phyloP scores from a whole-genome alignment of 805 yeast genomes.

The Cyberlindnera veronae region DNA sequence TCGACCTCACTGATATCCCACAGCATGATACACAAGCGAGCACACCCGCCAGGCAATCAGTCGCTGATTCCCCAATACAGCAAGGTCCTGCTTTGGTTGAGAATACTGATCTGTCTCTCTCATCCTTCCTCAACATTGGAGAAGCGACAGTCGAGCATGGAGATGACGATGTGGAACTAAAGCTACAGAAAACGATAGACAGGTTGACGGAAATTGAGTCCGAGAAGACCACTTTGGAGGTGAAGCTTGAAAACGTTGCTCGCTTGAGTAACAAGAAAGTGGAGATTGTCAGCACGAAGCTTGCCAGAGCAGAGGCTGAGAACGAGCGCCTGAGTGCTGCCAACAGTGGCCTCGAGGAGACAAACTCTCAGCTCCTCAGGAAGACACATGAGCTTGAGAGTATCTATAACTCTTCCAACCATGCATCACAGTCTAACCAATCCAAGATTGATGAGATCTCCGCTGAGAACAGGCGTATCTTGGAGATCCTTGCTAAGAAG shows the following conservation, averaged over 20 bases:
- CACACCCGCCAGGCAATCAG: no score
- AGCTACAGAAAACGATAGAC: conserved; percentile 30
- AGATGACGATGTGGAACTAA: conserved; percentile 23
- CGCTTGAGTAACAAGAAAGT: conserved; percentile 32
- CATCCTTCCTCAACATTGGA: conserved; percentile 35
- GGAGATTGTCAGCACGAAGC: conserved; percentile 31
- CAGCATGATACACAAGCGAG: no score
- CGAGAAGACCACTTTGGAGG: conserved; percentile 34
- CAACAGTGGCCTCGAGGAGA: conserved; percentile 19
- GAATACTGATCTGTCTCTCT: conserved; percentile 24
- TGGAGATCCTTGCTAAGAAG: conserved; percentile 35
- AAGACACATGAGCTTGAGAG: conserved; percentile 17
- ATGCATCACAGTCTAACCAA: conserved; percentile 8
- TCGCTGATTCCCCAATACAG: no score
- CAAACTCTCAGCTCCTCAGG: conserved; percentile 23
- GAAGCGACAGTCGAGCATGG: conserved; percentile 20
- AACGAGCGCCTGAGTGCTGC: conserved; percentile 24
- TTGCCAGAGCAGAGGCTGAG: conserved; percentile 23
- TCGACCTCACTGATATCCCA: no score
- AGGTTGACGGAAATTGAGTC: conserved; percentile 37
- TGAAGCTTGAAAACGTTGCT: conserved; percentile 39
- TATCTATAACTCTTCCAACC: conserved; percentile 5
- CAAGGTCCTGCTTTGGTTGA: no score
- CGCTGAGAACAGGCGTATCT: conserved; percentile 30
- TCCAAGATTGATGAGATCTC: conserved; percentile 14